A percentile compares a stretch with the other conserved stretches of the same genome.
phyloP scores from a whole-genome alignment of 768 basidiomycete species.

The Mycena venus region DNA sequence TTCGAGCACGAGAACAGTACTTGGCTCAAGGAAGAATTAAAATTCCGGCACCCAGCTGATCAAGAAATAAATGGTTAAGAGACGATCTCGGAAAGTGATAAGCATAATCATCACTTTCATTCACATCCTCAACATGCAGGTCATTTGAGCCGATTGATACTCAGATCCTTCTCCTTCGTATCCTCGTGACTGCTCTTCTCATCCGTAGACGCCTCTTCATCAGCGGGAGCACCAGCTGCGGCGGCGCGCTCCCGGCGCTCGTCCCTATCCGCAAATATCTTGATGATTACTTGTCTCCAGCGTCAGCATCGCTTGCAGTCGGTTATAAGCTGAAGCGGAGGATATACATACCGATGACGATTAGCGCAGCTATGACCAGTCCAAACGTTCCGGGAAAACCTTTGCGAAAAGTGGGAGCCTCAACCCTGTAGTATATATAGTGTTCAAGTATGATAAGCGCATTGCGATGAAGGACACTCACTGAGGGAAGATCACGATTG shows the following conservation, averaged over 20 bases:
- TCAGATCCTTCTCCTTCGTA: background rate
- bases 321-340: background rate
- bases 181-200: constrained; percentile 12
- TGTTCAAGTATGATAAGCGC: background rate
- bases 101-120: background rate
- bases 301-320: background rate
- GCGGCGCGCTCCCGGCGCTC: constrained; percentile 21
- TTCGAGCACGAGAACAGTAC: too few species aligned
- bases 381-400: constrained; percentile 43
- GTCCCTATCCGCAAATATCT: constrained; percentile 39
- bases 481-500: constrained; percentile 45
- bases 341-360: constrained; percentile 32
- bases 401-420: constrained; percentile 32
- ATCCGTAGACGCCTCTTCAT: constrained; percentile 10
- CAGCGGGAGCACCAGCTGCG: background rate
- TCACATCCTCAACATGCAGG: background rate
- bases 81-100: background rate
- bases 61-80: background rate
- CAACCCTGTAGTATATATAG: constrained; percentile 1
- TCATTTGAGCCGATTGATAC: background rate
- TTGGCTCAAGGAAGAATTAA: too few species aligned
- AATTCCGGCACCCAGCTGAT: too few species aligned
- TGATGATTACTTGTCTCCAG: constrained; percentile 35
- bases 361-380: constrained; percentile 39
- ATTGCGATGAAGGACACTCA: constrained; percentile 5